phyloP scores from a whole-genome alignment of 345 rosid genomes.

The Eucalyptus erythrocorys region DNA sequence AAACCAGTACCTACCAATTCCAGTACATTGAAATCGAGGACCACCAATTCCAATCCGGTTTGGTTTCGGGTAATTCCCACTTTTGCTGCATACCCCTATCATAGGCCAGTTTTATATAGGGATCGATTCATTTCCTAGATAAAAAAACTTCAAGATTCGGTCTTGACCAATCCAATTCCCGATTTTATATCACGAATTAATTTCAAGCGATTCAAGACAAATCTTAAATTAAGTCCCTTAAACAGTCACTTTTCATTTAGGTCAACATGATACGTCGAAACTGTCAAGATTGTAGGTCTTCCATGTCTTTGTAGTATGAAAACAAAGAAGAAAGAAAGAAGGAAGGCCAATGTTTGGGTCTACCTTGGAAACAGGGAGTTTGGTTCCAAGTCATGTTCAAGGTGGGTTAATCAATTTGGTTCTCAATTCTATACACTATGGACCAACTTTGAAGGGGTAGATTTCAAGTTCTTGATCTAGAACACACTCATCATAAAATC shows the following conservation, averaged over 20 bases:
- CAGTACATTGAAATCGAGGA: no score
- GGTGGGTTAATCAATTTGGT: background rate
- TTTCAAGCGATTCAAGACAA: accelerated
- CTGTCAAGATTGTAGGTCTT: background rate
- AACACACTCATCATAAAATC: background rate
- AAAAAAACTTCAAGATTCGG: no score
- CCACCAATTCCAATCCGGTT: accelerated
- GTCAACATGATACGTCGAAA: background rate
- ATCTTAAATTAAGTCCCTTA: background rate
- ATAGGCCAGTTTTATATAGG: background rate
- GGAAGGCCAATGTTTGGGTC: background rate
- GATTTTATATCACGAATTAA: accelerated
- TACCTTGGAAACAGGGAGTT: accelerated
- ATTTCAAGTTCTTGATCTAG: background rate
- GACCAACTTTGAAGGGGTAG: background rate
- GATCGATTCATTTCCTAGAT: background rate
- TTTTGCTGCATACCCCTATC: no score
- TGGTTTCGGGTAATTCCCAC: accelerated
- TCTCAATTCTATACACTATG: background rate
- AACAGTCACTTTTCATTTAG: background rate
- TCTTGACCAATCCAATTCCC: background rate
- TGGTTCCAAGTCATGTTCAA: background rate
- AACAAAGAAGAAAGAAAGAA: background rate
- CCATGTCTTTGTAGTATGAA: background rate
- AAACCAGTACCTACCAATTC: no score